phyloP scores from a whole-genome alignment of 805 yeast genomes.

The Suhomyces pyralidae region DNA sequence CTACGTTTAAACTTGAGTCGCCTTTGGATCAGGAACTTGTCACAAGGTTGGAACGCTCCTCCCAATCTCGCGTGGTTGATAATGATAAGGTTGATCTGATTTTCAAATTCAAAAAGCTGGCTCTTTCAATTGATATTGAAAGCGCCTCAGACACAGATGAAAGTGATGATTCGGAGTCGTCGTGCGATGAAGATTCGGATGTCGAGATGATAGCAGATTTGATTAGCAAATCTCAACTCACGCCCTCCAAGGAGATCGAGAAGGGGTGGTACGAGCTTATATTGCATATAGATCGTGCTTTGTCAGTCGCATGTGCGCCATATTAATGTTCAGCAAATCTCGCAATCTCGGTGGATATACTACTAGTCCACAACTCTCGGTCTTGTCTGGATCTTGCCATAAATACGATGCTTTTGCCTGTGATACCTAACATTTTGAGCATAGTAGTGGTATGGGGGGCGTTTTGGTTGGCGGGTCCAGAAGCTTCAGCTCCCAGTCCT shows the following conservation, averaged over 20 bases:
- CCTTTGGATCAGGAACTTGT: constrained; percentile 15
- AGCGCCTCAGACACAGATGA: background rate
- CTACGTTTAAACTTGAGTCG: constrained; percentile 10
- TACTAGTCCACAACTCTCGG: constrained; percentile 75
- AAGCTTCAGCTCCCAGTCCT: background rate
- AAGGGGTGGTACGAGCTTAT: constrained; percentile 14
- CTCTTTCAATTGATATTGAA: background rate
- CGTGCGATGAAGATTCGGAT: constrained; percentile 17
- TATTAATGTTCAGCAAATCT: constrained; percentile 23
- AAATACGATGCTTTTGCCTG: constrained; percentile 69
- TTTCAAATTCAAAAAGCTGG: background rate
- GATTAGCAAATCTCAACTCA: background rate
- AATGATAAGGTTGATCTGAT: background rate
- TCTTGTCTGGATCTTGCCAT: constrained; percentile 81
- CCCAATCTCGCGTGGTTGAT: background rate
- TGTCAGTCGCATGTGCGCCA: background rate
- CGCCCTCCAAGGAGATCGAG: background rate
- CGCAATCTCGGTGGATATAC: constrained; percentile 44
- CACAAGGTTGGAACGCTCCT: background rate
- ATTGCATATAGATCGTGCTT: constrained; percentile 17
- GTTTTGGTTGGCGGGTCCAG: constrained; percentile 8
- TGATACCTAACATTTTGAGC: constrained; percentile 56
- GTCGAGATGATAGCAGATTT: constrained; percentile 18
- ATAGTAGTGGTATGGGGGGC: constrained; percentile 46
- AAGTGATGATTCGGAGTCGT: background rate